Evolutionary conservation across 2,329 filamentous ascomycete species (phyloP).

Genomic region (Aureobasidium melanogenum): DNA sequence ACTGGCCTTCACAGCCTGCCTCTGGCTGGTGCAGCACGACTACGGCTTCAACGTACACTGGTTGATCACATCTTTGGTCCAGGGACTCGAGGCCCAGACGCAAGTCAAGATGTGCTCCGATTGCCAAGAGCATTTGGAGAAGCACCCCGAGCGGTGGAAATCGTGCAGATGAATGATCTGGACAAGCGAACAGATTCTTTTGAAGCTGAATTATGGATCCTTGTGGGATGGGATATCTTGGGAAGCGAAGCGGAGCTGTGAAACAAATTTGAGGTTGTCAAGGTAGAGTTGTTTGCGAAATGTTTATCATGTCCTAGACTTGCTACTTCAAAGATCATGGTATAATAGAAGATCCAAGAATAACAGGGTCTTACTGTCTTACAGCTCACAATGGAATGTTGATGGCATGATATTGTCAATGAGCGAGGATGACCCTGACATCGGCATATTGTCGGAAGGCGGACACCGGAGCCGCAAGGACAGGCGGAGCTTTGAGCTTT

Average conservation of each 20-base stretch:
- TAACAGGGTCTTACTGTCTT: neutral
- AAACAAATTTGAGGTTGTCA: neutral
- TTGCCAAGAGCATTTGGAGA: constrained; percentile 26
- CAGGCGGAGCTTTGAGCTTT: neutral
- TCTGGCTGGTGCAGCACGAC: constrained; percentile 23
- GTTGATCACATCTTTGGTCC: constrained; percentile 35
- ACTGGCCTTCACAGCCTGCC: constrained; percentile 28
- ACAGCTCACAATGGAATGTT: neutral
- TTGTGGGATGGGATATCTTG: constrained; percentile 50
- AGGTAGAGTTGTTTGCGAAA: neutral
- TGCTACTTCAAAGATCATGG: neutral
- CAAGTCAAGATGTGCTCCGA: constrained; percentile 29
- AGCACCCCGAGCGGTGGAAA: constrained; percentile 22
- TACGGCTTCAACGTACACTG: constrained; percentile 37
- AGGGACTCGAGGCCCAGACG: neutral
- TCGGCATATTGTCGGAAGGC: neutral
- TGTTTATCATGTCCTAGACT: neutral
- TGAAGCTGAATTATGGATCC: constrained; percentile 45
- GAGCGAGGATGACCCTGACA: neutral
- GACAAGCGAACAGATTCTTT: constrained; percentile 44
- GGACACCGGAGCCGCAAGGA: neutral
- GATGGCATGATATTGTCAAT: too few species aligned
- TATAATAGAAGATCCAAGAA: neutral
- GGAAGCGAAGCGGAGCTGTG: constrained; percentile 6
- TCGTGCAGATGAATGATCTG: constrained; percentile 26